These are phyloP conservation scores for Rhodosporidiobolus odoratus DNA, from an alignment of 768 basidiomycete genomes.

Conservation along the genomic window DNA sequence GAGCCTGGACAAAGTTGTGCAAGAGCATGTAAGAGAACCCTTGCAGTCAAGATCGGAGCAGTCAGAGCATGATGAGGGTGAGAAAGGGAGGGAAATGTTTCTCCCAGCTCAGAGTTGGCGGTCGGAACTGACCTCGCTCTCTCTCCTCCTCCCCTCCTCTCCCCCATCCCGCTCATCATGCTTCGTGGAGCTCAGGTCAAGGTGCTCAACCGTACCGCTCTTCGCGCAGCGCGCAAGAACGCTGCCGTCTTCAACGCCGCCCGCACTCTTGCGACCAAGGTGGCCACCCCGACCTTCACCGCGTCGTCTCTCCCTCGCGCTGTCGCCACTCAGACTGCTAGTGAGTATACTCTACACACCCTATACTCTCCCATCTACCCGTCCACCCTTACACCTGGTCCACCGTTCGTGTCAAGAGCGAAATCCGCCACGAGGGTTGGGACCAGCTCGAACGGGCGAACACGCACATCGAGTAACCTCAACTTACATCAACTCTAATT, in stretches of 20 bases:
- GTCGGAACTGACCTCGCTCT: background rate
- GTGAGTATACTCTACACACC: background rate
- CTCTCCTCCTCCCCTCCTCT: conserved; percentile 1
- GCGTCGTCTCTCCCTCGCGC: conserved; percentile 21
- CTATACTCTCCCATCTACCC: background rate
- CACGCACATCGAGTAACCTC: no score
- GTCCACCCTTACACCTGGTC: background rate
- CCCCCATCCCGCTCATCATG: conserved; percentile 4
- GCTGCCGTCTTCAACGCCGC: conserved; percentile 34
- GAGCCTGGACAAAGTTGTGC: no score
- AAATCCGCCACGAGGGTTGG: conserved; percentile 16
- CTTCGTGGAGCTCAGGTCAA: conserved; percentile 34
- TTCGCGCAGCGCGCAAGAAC: conserved; percentile 35
- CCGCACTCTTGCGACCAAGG: conserved; percentile 36
- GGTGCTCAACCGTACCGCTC: conserved; percentile 33
- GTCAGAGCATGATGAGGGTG: no score
- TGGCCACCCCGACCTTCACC: conserved; percentile 23
- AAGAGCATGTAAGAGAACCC: no score
- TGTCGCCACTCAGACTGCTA: conserved; percentile 17
- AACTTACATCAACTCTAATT: no score
- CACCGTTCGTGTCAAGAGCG: background rate
- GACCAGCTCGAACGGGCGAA: conserved; percentile 9
- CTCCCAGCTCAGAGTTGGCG: no score
- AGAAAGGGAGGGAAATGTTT: no score
- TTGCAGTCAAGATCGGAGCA: no score